Base-by-base conservation (phyloP, 768 basidiomycete species). In the Mycena maculata region DNA sequence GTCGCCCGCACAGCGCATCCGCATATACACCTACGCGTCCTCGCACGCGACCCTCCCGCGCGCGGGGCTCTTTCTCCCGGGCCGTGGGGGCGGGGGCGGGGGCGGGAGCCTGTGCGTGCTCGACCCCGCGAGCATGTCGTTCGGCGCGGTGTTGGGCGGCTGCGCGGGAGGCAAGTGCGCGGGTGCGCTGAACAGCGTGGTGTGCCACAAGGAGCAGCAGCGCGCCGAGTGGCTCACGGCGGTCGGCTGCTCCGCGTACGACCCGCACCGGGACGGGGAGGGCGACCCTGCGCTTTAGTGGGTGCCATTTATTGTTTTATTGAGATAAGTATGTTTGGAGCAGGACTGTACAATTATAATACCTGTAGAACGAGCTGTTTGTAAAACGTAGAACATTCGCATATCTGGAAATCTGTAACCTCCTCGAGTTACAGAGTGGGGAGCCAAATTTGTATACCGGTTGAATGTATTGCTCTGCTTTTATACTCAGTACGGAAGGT, bases 1-100 rank as follows among this genome's bases (percentile, higher is more conserved):
- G 54, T 90, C 90, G 20, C 73, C 82, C 22, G 76, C 78, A 2
- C 90, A 92, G 70, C 84, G 84, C 23, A 78, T 85, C 68, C 84
- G 84, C 10, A 82, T 92, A 33, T 84, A 81, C 67, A 74, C 72
- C 31, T 90, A 85, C 63, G 89, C 89, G 10, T 80, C 85, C 1
- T 79, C 81, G 31, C 56, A 75, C 0, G 60, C 75, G 5, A 89
- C 89, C 0, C 80, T 90, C 11, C 86, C 84, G 16, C 74, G 70
- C 8, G 68, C 74, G 7, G 70, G 75, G 13, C 71, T 70, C n/a
- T 73, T 65, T 39, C 73, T 76, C 38, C 60, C 65, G 8, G 60
- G 47, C 63, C 11, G 33, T n/a, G n/a, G n/a, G n/a, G n/a, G n/a
- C n/a, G n/a, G 66, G 15, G 63, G 48, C 38, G 30, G 61, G 22